A percentile compares a stretch with the other conserved stretches of the same genome.
These are phyloP conservation scores for Aureobasidium vineae DNA, from an alignment of 2,329 filamentous ascomycete genomes.

Conservation along the genomic window DNA sequence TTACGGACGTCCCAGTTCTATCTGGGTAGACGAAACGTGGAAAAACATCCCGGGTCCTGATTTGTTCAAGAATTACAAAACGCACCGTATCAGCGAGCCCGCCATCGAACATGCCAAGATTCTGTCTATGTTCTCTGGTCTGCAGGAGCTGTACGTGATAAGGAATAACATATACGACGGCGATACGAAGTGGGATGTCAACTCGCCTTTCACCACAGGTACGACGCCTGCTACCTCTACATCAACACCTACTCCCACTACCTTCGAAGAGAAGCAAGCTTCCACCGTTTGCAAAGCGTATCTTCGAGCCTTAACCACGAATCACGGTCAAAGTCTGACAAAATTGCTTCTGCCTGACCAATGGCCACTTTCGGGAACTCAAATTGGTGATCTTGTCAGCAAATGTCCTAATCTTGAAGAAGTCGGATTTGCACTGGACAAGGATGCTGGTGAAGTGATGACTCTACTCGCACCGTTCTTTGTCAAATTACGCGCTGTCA, in stretches of 20 bases:
- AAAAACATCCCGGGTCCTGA: conserved; percentile 10
- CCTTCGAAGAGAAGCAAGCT: conserved; percentile 38
- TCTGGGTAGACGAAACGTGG: conserved; percentile 34
- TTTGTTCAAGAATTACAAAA: conserved; percentile 33
- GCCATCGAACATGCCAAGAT: conserved; percentile 45
- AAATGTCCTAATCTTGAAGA: conserved; percentile 59
- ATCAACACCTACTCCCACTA: conserved; percentile 18
- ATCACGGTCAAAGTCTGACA: conserved; percentile 53
- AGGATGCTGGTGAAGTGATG: conserved; percentile 45
- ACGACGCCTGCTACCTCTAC: neutral
- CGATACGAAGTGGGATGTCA: neutral
- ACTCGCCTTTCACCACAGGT: neutral
- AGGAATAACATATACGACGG: conserved; percentile 34
- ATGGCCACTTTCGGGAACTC: conserved; percentile 53
- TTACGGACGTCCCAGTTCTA: conserved; percentile 45
- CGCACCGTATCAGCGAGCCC: conserved; percentile 29
- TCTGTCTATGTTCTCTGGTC: conserved; percentile 43
- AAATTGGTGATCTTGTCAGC: conserved; percentile 53
- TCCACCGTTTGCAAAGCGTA: conserved; percentile 47
- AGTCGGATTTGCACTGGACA: conserved; percentile 55
- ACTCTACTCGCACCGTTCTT: conserved; percentile 40
- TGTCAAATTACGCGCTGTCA: conserved; percentile 44
- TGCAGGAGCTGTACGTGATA: conserved; percentile 56
- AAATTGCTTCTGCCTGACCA: conserved; percentile 58
- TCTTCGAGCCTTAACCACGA: conserved; percentile 51